These are phyloP conservation scores for Oryza rufipogon DNA, from an alignment of 176 grass and related monocot species.

Conservation along the genomic window DNA sequence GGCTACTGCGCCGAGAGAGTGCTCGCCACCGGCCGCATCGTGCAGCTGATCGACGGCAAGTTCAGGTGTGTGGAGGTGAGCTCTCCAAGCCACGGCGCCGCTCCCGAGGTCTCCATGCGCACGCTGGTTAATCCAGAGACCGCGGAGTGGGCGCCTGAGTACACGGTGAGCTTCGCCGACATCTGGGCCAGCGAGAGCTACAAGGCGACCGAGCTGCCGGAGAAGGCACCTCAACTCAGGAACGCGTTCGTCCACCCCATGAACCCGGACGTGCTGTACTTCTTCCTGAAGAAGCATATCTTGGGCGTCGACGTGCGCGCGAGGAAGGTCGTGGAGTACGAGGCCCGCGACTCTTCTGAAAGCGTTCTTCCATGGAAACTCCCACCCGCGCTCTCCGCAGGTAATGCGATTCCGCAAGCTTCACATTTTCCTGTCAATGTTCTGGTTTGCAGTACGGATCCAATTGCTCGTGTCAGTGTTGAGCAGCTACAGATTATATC, in stretches of 20 bases:
- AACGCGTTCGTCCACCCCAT: not conserved
- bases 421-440: not conserved
- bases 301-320: not conserved
- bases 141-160: slow-evolving; percentile 18
- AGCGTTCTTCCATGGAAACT: not conserved
- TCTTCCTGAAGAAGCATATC: not conserved
- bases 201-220: not conserved
- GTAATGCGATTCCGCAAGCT: not conserved
- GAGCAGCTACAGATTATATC: no score
- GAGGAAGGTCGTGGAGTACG: not conserved
- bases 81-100: not conserved
- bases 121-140: not conserved
- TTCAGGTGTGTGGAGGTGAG: slow-evolving; percentile 8
- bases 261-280: not conserved
- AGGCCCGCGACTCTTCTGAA: not conserved
- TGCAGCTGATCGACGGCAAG: slow-evolving; percentile 18
- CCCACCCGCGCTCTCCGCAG: not conserved
- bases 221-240: not conserved
- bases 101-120: not conserved
- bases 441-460: not conserved
- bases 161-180: slow-evolving; percentile 17
- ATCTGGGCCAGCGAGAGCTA: slow-evolving; percentile 11
- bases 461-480: no score
- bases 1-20: not conserved
- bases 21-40: not conserved